Conservation (phyloP, 805 yeast species). For the Wickerhamiella bombiphila region DNA sequence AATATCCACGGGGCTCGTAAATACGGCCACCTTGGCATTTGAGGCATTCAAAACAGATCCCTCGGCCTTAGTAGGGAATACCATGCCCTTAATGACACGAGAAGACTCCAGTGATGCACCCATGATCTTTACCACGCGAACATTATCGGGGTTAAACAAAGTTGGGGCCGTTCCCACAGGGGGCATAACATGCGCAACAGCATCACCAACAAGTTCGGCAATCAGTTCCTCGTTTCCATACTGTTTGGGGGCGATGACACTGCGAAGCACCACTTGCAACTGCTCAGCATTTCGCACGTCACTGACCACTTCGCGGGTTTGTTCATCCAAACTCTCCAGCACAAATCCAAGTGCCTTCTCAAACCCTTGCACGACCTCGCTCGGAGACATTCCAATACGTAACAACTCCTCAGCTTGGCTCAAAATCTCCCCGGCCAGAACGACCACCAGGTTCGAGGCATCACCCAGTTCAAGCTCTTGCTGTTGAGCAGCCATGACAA, state of each 20-base stretch:
- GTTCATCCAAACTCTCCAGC: slow-evolving; percentile 45
- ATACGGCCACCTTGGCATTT: slow-evolving; percentile 78
- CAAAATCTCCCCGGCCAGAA: slow-evolving; percentile 84
- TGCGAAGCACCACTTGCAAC: slow-evolving; percentile 38
- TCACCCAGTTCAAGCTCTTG: slow-evolving; percentile 98
- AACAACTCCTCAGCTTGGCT: slow-evolving; percentile 75
- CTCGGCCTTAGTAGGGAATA: slow-evolving; percentile 95
- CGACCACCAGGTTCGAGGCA: slow-evolving; percentile 79
- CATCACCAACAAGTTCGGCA: slow-evolving; percentile 67
- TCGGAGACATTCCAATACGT: slow-evolving; percentile 72
- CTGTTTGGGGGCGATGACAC: slow-evolving; percentile 81
- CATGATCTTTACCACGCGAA: slow-evolving; percentile 94
- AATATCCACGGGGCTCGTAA: slow-evolving; percentile 86
- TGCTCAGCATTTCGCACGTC: slow-evolving; percentile 40
- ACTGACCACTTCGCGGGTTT: slow-evolving; percentile 39
- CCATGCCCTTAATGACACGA: slow-evolving; percentile 90
- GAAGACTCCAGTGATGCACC: slow-evolving; percentile 67
- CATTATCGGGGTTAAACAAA: slow-evolving; percentile 78
- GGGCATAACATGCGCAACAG: slow-evolving; percentile 67
- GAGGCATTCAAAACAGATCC: slow-evolving; percentile 59
- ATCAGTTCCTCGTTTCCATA: slow-evolving; percentile 74
- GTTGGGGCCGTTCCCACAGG: slow-evolving; percentile 31
- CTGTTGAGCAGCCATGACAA: slow-evolving; percentile 93
- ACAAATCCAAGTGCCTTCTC: slow-evolving; percentile 74
- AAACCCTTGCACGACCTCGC: slow-evolving; percentile 88